These are phyloP conservation scores for Cyclaneusma minus DNA, from an alignment of 2,329 filamentous ascomycete genomes.

Conservation along the genomic window DNA sequence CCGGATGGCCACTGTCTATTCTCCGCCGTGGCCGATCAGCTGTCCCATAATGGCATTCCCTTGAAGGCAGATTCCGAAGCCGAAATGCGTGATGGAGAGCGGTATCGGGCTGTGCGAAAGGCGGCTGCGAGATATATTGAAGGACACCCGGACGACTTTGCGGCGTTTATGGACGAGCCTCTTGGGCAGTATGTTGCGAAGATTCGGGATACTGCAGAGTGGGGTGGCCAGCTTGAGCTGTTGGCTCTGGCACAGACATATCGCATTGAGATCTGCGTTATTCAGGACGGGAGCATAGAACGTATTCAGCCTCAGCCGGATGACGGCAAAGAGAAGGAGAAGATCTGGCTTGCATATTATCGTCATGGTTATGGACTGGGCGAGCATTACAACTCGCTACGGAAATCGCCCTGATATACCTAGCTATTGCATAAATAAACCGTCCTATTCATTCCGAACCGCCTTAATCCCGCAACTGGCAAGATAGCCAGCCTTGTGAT, in stretches of 20 bases:
- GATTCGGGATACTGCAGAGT: conserved; percentile 79
- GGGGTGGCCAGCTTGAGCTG: conserved; percentile 89
- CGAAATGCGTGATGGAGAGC: conserved; percentile 21
- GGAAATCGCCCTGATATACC: conserved; percentile 23
- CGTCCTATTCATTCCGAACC: background rate
- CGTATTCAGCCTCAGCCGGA: conserved; percentile 43
- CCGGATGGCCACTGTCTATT: conserved; percentile 95
- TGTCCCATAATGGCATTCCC: conserved; percentile 36
- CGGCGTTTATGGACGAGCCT: conserved; percentile 72
- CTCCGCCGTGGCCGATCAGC: conserved; percentile 76
- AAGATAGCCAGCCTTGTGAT: background rate
- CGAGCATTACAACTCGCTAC: conserved; percentile 91
- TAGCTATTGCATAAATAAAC: background rate
- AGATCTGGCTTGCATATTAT: conserved; percentile 87
- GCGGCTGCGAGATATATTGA: conserved; percentile 67
- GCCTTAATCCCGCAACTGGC: background rate
- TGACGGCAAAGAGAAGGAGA: conserved; percentile 27
- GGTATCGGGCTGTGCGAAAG: conserved; percentile 53
- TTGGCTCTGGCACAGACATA: conserved; percentile 72
- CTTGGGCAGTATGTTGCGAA: conserved; percentile 57
- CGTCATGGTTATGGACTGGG: conserved; percentile 85
- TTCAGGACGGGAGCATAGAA: conserved; percentile 73
- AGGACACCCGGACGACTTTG: conserved; percentile 63
- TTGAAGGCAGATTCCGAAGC: conserved; percentile 18
- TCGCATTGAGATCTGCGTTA: conserved; percentile 63